Percentiles rank a stretch among this genome's conserved stretches.
phyloP scores from a whole-genome alignment of 352 stramenopile species.

The Pythium guiyangense region DNA sequence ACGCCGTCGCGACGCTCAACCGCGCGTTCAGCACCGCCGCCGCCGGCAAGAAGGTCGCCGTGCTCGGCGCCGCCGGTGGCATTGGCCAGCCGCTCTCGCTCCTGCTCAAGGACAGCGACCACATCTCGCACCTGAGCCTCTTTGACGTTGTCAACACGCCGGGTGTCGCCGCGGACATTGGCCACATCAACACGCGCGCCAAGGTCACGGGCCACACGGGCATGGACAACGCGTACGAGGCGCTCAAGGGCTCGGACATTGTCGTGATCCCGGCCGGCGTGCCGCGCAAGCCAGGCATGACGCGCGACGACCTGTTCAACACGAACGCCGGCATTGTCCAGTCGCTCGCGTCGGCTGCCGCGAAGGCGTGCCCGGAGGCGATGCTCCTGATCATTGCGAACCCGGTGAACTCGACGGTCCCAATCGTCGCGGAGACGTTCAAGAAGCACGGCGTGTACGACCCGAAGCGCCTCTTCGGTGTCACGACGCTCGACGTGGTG shows the following conservation, averaged over 20 bases:
- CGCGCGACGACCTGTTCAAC: conserved; percentile 94
- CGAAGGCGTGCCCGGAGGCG: conserved; percentile 95
- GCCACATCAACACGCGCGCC: conserved; percentile 89
- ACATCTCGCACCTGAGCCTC: conserved; percentile 95
- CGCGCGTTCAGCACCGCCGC: conserved; percentile 54
- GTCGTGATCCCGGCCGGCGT: conserved; percentile 99
- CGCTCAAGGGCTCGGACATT: conserved; percentile 87
- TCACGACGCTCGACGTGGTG: conserved; percentile 98
- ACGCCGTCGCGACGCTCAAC: conserved; percentile 17
- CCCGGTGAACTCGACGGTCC: conserved; percentile 99
- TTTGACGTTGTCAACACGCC: conserved; percentile 99
- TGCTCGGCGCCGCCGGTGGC: conserved; percentile 93
- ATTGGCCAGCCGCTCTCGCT: conserved; percentile 99
- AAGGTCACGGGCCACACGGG: conserved; percentile 67
- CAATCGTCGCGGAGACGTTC: conserved; percentile 98
- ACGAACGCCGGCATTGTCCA: conserved; percentile 97
- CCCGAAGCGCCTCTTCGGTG: conserved; percentile 96
- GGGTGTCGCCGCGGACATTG: conserved; percentile 97
- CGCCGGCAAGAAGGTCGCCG: conserved; percentile 75
- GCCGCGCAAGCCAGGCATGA: conserved; percentile 98
- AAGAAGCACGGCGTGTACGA: conserved; percentile 96
- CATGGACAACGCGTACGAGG: conserved; percentile 74
- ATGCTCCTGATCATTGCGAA: conserved; percentile 98
- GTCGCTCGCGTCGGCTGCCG: conserved; percentile 91
- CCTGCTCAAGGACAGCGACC: conserved; percentile 95